phyloP scores from a whole-genome alignment of 371 early-diverging fungal genomes.

The Mucor lusitanicus region DNA sequence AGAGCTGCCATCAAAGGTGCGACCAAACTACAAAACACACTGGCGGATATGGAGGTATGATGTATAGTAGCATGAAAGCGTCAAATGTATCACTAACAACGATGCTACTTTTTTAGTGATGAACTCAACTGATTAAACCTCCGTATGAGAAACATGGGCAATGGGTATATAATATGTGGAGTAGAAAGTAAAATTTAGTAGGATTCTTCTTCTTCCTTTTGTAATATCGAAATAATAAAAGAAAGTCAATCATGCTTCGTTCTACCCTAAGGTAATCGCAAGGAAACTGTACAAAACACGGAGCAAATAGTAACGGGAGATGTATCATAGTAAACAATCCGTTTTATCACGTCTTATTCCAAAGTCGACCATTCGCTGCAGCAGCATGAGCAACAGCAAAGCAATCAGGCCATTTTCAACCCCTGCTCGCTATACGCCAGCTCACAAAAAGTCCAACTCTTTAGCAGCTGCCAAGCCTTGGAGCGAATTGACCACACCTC shows the following conservation, averaged over 20 bases:
- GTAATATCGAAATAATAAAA: too few species aligned
- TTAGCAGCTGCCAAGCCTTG: slow-evolving; percentile 32
- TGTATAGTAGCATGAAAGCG: neutral
- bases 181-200: neutral
- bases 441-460: slow-evolving; percentile 1
- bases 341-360: slow-evolving; percentile 5
- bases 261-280: neutral
- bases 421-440: slow-evolving; percentile 17
- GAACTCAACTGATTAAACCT: neutral
- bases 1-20: slow-evolving; percentile 38
- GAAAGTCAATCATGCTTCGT: neutral
- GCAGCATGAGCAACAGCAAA: neutral
- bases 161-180: neutral
- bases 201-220: neutral
- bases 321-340: neutral
- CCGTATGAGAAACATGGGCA: neutral
- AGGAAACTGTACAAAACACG: neutral
- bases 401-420: slow-evolving; percentile 9
- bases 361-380: slow-evolving; percentile 5
- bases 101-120: neutral
- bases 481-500: slow-evolving; percentile 44
- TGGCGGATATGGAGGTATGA: slow-evolving; percentile 20
- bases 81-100: neutral
- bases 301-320: neutral
- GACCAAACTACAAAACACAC: slow-evolving; percentile 31